These are phyloP conservation scores for Juncus effusus DNA, from an alignment of 176 grass and related monocot genomes.

Conservation along the genomic window DNA sequence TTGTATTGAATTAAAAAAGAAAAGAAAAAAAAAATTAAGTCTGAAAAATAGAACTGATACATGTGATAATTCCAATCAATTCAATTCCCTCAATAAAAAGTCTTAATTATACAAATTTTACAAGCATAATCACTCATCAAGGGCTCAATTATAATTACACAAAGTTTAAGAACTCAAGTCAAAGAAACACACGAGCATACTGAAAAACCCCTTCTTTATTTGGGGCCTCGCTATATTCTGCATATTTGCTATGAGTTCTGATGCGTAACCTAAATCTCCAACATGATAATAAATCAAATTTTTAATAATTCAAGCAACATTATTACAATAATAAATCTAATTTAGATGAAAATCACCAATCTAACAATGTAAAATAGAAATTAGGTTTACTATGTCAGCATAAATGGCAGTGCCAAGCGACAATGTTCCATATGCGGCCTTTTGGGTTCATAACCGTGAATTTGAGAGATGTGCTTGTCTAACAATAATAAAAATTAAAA, in stretches of 20 bases:
- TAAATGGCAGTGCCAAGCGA: slow-evolving; percentile 95
- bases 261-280: slow-evolving; percentile 83
- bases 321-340: background rate
- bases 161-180: slow-evolving; percentile 43
- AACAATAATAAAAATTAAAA: slow-evolving; percentile 29
- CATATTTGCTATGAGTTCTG: slow-evolving; percentile 78
- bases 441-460: slow-evolving; percentile 91
- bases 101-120: too few species aligned
- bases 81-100: too few species aligned
- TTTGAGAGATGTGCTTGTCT: slow-evolving; percentile 94
- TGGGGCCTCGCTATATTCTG: slow-evolving; percentile 87
- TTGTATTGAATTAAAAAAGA: too few species aligned
- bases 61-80: too few species aligned
- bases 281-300: slow-evolving; percentile 35
- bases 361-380: background rate
- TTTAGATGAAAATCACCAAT: too few species aligned
- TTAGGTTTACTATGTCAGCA: slow-evolving; percentile 66
- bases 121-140: too few species aligned
- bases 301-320: background rate
- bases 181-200: slow-evolving; percentile 81
- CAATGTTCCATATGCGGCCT: slow-evolving; percentile 97
- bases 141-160: too few species aligned
- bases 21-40: too few species aligned
- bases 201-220: slow-evolving; percentile 89
- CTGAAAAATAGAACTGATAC: too few species aligned